Evolutionary conservation across 345 rosid genomes (phyloP), one percentile per base, ranked within the genome.

Genomic region (Isatis tinctoria): DNA sequence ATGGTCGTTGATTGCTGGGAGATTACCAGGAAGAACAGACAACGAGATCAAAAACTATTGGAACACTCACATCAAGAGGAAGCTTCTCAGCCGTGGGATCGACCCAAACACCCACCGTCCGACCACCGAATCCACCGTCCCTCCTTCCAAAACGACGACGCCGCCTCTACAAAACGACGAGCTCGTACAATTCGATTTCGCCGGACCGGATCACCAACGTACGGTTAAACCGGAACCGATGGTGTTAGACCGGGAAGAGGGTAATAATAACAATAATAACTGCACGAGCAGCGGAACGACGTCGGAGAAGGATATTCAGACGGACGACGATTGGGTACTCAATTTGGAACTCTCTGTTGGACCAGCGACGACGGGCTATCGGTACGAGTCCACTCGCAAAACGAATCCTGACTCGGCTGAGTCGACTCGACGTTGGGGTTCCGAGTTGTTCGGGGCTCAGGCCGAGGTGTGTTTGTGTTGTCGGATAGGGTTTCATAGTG

Each of bases 41-140:
- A 89, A 91, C 62, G 95, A 91, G 75, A 91, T 91, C 51, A 91
- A 91, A 81, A 91, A 89, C 66, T 89, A 91, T 60, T 91, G 95
- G 95, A 91, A 91, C 81, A 91, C 95, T 1, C 97, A 91, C 69
- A 87, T 91, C 83, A 91, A 83, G 72, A 74, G 97, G 47, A 91
- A 91, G 86, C 93, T 91, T 39, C 80, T 78, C 45, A 83, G 81
- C 82, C 86, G 90, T 14, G 91, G 97, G 69, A 83, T 91, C 26
- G 92, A 91, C 26, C 95, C 95, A 10, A 88, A 81, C 60, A 82
- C 88, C 17, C 95, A 91, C 82, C 91, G 84, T 30, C 74, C 82
- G 11, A 74, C 88, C 58, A 74, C 41, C 22, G 82, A 79, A 74
- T 37, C 84, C 2, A 8, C 72, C 47, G 10, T 52, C 44, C 27